Evolutionary conservation across 2,329 filamentous ascomycete genomes (phyloP), one percentile per base, ranked within the genome.

Genomic region (Scedosporium dehoogii): DNA sequence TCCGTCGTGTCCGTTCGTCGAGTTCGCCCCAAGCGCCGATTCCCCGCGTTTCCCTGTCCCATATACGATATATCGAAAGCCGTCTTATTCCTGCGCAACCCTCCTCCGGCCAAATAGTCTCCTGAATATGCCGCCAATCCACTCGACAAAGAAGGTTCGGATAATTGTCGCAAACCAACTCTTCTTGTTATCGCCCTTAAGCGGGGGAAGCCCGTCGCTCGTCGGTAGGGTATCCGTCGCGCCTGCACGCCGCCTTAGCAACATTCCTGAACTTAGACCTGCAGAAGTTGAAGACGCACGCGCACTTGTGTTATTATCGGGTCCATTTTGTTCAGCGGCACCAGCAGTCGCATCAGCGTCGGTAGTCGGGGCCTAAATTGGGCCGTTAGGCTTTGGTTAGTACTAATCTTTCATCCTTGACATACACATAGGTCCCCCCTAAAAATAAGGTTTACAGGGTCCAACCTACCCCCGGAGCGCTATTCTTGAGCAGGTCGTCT

Each of bases 91-190:
- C 10, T 18, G 12, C 18, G 51, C 6, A 9, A 14, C 51, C 59
- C 16, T 16, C 25, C 16, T 53, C 18, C 44, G 27, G 25, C 59
- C 25, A 23, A 60, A 53, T 4, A 60, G 23, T 25, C 14, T 51
- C 25, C 59, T 33, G n/a, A 60, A 60, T 25, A 60, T 18, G 27
- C 33, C 44, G 12, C 44, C 59, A 6, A 60, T 60, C 59, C 42
- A 33, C 12, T 58, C 59, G 14, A 44, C 42, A 27, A 46, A 60
- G 44, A 60, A n/a, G 14, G n/a, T 60, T n/a, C 27, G 42, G 25
- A 53, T 23, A 27, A 60, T 60, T n/a, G 21, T 53, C 44, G 44
- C 18, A n/a, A 60, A n/a, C 59, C 44, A 60, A 44, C 44, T 27
- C 44, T 46, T n/a, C 58, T 33, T 48, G 42, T 18, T 48, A n/a